Evolutionary conservation across 805 yeast species (phyloP).

Genomic region (Ogataea trehalophila): DNA sequence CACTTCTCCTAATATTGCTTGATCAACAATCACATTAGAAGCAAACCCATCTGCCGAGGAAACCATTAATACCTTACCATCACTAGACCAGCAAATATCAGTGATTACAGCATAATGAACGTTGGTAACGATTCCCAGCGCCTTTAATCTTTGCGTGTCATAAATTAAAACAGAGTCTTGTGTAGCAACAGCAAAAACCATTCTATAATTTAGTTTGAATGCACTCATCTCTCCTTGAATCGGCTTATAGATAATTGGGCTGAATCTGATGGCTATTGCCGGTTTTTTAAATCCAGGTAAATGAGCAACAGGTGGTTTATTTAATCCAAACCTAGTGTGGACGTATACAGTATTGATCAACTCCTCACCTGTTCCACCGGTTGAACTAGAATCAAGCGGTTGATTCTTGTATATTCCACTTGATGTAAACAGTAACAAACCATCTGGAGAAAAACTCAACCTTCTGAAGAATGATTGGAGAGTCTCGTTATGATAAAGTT

Average conservation of each 20-base stretch:
- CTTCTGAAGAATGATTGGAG: conserved; percentile 88
- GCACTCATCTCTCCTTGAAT: conserved; percentile 21
- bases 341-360: conserved; percentile 68
- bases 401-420: conserved; percentile 55
- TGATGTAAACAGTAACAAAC: conserved; percentile 71
- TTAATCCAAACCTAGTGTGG: conserved; percentile 66
- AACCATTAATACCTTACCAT: conserved; percentile 65
- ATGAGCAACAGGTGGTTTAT: conserved; percentile 68
- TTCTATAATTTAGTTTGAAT: conserved; percentile 64
- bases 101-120: conserved; percentile 87
- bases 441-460: conserved; percentile 86
- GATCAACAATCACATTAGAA: conserved; percentile 55
- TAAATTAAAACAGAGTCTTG: conserved; percentile 78
- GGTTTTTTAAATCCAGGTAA: conserved; percentile 80
- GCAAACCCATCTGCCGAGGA: conserved; percentile 94
- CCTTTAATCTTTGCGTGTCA: conserved; percentile 66
- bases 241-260: conserved; percentile 55
- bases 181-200: conserved; percentile 91
- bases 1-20: conserved; percentile 52
- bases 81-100: conserved; percentile 78
- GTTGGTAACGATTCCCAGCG: conserved; percentile 71
- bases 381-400: neutral
- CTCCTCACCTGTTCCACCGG: conserved; percentile 9
- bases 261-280: conserved; percentile 76
- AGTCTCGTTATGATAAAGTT: conserved; percentile 78